Percentiles rank a stretch among this genome's conserved stretches.
These are phyloP conservation scores for Ophiostoma himal-ulmi DNA, from an alignment of 2,329 filamentous ascomycete genomes.

Conservation along the genomic window DNA sequence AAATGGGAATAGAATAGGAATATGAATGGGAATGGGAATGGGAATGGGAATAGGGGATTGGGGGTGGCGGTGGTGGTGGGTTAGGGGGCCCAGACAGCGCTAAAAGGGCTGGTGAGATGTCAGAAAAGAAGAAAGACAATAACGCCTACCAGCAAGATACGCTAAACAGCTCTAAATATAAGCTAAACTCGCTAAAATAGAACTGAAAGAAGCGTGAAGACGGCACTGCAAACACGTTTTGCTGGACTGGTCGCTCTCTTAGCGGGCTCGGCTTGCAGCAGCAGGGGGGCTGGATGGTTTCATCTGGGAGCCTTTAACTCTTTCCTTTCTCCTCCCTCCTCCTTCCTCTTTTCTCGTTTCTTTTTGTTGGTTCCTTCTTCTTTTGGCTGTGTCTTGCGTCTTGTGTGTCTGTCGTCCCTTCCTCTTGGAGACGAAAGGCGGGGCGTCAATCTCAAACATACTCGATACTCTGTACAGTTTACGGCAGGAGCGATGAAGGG, in stretches of 20 bases:
- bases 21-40: background rate
- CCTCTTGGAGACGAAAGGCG: background rate
- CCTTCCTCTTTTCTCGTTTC: too few species aligned
- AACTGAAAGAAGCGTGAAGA: background rate
- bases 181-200: background rate
- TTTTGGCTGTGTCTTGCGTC: background rate
- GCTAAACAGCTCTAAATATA: background rate
- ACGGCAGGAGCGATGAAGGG: too few species aligned
- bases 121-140: background rate
- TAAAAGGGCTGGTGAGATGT: background rate
- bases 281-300: background rate
- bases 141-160: background rate
- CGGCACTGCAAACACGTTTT: constrained; percentile 8
- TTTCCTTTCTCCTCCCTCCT: too few species aligned
- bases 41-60: background rate
- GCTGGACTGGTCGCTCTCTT: background rate
- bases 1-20: too few species aligned
- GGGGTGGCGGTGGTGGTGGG: background rate
- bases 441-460: background rate
- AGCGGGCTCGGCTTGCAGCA: background rate
- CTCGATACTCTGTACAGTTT: background rate
- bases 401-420: background rate
- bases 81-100: background rate
- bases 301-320: background rate
- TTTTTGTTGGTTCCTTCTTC: background rate